These are phyloP conservation scores for Macrophomina phaseolina DNA, from an alignment of 2,329 filamentous ascomycete species.

Conservation along the genomic window DNA sequence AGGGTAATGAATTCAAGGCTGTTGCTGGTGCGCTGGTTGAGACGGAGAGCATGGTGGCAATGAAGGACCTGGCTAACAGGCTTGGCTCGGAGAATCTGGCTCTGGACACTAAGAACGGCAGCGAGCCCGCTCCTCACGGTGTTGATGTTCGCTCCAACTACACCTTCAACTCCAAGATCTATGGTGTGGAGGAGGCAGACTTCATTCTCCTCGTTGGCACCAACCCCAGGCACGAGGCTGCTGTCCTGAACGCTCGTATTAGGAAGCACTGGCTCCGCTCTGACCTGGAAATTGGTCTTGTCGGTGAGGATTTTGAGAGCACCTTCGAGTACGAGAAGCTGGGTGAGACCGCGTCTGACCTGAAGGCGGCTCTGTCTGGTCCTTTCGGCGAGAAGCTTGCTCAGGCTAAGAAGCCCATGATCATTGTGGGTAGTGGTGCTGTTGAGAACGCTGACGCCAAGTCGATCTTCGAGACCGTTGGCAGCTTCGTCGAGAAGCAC, in stretches of 20 bases:
- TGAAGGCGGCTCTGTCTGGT: conserved; percentile 85
- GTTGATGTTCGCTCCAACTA: conserved; percentile 94
- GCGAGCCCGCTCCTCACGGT: conserved; percentile 85
- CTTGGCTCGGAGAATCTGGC: conserved; percentile 95
- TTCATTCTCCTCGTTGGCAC: conserved; percentile 90
- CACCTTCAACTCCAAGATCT: conserved; percentile 94
- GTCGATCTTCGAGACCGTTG: conserved; percentile 89
- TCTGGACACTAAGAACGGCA: conserved; percentile 85
- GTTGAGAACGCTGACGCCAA: conserved; percentile 91
- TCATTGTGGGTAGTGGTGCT: conserved; percentile 90
- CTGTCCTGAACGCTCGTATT: conserved; percentile 93
- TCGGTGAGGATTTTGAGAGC: conserved; percentile 89
- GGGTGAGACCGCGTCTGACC: conserved; percentile 75
- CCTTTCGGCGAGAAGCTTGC: conserved; percentile 92
- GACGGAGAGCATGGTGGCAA: conserved; percentile 89
- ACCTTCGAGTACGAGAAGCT: conserved; percentile 96
- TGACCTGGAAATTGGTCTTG: conserved; percentile 87
- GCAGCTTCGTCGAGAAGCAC: conserved; percentile 91
- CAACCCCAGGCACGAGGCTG: conserved; percentile 94
- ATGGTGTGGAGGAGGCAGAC: conserved; percentile 92
- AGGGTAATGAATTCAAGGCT: conserved; percentile 94
- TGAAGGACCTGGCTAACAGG: conserved; percentile 97
- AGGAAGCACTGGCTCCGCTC: conserved; percentile 97
- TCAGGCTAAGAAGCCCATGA: conserved; percentile 90
- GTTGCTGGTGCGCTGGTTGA: conserved; percentile 91